Evolutionary conservation across 2,329 filamentous ascomycete genomes (phyloP).

Genomic region (Diplodia mutila): DNA sequence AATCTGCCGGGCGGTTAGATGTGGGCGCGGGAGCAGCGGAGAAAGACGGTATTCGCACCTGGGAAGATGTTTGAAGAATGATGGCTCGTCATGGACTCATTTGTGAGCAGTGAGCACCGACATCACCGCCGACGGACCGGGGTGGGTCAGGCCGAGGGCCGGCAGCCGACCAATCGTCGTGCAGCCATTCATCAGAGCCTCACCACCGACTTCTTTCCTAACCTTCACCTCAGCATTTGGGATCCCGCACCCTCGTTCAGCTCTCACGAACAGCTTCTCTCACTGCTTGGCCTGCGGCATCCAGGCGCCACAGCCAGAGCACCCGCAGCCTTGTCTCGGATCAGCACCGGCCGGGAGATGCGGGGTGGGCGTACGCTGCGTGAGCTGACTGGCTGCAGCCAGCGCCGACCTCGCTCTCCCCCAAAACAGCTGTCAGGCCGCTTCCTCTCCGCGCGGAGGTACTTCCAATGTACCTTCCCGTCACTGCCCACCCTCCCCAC

Average conservation of each 20-base stretch:
- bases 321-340: neutral
- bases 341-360: conserved; percentile 3
- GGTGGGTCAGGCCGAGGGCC: conserved; percentile 2
- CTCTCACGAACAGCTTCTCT: neutral
- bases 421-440: neutral
- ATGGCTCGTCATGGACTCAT: neutral
- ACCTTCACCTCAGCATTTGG: neutral
- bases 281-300: neutral
- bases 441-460: neutral
- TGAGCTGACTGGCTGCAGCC: conserved; percentile 3
- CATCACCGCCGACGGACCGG: conserved; percentile 8
- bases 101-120: conserved; percentile 5
- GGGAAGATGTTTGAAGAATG: neutral
- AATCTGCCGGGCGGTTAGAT: conserved; percentile 5
- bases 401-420: conserved; percentile 11
- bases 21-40: neutral
- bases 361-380: neutral
- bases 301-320: conserved; percentile 6
- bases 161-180: neutral
- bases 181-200: neutral
- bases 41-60: conserved; percentile 2
- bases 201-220: neutral
- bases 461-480: conserved; percentile 8
- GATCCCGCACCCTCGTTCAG: neutral
- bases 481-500: neutral